Conservation (phyloP, 148 eudicot species). For the Chenopodium berlandieri region DNA sequence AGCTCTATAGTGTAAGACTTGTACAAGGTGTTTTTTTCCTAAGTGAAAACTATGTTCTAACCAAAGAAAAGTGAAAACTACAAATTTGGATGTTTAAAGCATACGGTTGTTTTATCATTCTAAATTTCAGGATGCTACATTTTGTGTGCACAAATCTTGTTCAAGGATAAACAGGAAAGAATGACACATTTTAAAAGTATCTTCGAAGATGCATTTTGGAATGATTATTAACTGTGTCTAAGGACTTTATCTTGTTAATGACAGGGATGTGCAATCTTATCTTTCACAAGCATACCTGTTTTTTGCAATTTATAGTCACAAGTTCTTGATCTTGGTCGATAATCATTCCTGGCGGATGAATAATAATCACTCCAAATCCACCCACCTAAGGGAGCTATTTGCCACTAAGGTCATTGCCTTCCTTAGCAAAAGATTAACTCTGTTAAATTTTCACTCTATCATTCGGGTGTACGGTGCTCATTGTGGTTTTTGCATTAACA, state of each 20-base stretch:
- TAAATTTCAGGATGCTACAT: background rate
- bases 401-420: conserved; percentile 74
- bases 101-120: background rate
- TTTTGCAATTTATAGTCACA: conserved; percentile 66
- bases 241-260: conserved; percentile 2
- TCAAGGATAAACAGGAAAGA: background rate
- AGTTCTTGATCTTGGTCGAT: conserved; percentile 77
- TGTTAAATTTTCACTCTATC: background rate
- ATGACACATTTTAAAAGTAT: background rate
- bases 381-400: conserved; percentile 85
- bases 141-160: background rate
- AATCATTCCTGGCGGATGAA: conserved; percentile 80
- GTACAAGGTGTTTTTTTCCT: no score
- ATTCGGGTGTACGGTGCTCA: conserved; percentile 16
- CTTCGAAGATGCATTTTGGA: background rate
- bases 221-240: background rate
- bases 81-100: no score
- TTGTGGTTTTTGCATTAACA: conserved; percentile 21
- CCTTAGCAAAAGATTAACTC: background rate
- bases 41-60: no score
- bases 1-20: no score
- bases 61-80: background rate
- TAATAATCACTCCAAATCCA: conserved; percentile 35
- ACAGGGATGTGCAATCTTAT: conserved; percentile 94
- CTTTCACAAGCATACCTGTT: conserved; percentile 86